Conservation (phyloP, 371 early-diverging fungal genomes). For the Syncephalastrum sp. region DNA sequence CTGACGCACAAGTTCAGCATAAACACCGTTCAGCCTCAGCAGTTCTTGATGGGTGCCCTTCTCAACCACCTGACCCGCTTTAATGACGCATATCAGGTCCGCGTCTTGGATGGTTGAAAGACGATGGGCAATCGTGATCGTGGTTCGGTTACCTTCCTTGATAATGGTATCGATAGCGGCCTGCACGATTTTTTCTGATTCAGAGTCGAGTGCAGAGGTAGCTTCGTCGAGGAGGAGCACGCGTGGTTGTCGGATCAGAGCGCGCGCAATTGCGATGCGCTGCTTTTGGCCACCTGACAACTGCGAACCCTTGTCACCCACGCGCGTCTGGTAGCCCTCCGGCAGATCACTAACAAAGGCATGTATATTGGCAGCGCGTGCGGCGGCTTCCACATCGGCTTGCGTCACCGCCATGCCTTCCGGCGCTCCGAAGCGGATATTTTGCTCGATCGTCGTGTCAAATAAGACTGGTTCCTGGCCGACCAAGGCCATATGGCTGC, state of each 20-base stretch:
- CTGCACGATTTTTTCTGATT: conserved; percentile 88
- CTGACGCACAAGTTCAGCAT: conserved; percentile 38
- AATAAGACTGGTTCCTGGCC: conserved; percentile 88
- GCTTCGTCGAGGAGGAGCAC: conserved; percentile 95
- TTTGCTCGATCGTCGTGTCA: conserved; percentile 74
- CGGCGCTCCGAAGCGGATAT: conserved; percentile 68
- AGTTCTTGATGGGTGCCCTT: conserved; percentile 80
- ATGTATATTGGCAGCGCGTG: conserved; percentile 72
- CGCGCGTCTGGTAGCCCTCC: conserved; percentile 75
- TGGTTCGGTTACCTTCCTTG: conserved; percentile 54
- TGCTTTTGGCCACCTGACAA: conserved; percentile 35
- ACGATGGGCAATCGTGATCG: conserved; percentile 70
- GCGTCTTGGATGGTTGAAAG: conserved; percentile 73
- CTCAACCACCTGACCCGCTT: conserved; percentile 78
- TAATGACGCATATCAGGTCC: conserved; percentile 76
- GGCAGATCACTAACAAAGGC: conserved; percentile 68
- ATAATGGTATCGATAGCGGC: conserved; percentile 77
- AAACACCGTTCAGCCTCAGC: conserved; percentile 41
- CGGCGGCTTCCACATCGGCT: conserved; percentile 61
- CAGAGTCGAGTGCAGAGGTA: conserved; percentile 88
- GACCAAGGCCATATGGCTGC: conserved; percentile 77
- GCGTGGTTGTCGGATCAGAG: conserved; percentile 77
- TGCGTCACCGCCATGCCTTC: conserved; percentile 39
- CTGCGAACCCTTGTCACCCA: conserved; percentile 73
- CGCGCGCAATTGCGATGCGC: conserved; percentile 50